A percentile compares a stretch with the other conserved stretches of the same genome.
These are phyloP conservation scores for Closterium sp. DNA, from an alignment of 139 green algal genomes.

Conservation along the genomic window DNA sequence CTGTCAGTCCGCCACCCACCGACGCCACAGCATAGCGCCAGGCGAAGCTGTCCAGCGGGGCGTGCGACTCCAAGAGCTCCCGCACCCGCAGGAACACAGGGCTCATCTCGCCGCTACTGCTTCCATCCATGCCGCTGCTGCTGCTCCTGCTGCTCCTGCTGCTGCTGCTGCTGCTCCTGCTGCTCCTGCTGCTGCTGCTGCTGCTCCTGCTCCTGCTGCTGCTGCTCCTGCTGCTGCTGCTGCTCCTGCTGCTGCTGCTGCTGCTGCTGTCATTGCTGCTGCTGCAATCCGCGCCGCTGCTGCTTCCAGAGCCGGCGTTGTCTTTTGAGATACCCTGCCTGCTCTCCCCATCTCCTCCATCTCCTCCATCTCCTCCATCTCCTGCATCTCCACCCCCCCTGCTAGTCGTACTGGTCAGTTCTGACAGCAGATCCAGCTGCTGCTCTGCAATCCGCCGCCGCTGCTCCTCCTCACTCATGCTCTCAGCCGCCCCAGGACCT, in stretches of 20 bases:
- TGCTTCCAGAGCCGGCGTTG: too few relatives aligned
- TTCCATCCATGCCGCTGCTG: not conserved
- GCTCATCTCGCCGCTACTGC: not conserved
- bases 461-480: not conserved
- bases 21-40: not conserved
- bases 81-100: not conserved
- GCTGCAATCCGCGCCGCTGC: not conserved
- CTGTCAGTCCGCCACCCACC: not conserved
- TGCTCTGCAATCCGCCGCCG: not conserved
- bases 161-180: not conserved
- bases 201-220: not conserved
- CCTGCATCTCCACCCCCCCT: too few relatives aligned
- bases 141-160: not conserved
- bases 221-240: not conserved
- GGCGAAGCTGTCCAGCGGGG: not conserved
- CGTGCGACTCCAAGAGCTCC: not conserved
- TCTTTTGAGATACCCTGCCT: not conserved
- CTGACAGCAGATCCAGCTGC: not conserved
- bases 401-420: not conserved
- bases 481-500: not conserved
- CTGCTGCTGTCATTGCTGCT: too few relatives aligned
- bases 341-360: not conserved
- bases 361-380: too few relatives aligned
- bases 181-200: not conserved
- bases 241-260: too few relatives aligned